phyloP scores from a whole-genome alignment of 257 asterid species.

The Solanum bulbocastanum region DNA sequence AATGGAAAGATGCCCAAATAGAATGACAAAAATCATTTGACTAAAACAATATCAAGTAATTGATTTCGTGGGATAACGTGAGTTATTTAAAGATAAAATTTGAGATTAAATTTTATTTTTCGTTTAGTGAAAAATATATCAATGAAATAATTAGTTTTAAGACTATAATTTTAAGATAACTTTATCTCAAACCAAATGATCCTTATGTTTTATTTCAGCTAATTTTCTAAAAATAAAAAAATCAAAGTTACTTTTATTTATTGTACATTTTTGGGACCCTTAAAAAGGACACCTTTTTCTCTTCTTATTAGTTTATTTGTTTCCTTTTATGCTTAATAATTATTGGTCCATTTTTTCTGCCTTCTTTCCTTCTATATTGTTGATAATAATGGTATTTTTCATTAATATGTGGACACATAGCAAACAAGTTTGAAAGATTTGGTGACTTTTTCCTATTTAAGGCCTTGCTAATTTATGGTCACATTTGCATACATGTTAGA shows the following conservation, averaged over 20 bases:
- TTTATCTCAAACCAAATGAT: background rate
- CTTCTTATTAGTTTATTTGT: background rate
- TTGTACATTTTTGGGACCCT: background rate
- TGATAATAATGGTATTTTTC: background rate
- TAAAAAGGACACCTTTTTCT: background rate
- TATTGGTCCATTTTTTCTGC: background rate
- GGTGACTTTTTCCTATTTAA: background rate
- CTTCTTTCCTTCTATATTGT: background rate
- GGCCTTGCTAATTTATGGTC: background rate
- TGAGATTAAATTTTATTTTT: no score
- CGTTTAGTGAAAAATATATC: no score
- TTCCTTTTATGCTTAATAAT: background rate
- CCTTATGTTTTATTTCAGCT: no score
- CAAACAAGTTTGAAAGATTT: background rate
- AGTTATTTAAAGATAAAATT: background rate
- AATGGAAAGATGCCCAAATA: background rate
- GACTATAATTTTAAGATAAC: no score
- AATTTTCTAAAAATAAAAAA: background rate
- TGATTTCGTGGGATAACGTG: no score
- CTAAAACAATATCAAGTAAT: no score
- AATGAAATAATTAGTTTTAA: no score
- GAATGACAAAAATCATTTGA: background rate
- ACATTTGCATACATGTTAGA: background rate
- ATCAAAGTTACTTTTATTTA: background rate
- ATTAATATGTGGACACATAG: background rate